A percentile compares a stretch with the other conserved stretches of the same genome.
These are phyloP conservation scores for Cladosporium sp. DNA, from an alignment of 2,329 filamentous ascomycete species.

Conservation along the genomic window DNA sequence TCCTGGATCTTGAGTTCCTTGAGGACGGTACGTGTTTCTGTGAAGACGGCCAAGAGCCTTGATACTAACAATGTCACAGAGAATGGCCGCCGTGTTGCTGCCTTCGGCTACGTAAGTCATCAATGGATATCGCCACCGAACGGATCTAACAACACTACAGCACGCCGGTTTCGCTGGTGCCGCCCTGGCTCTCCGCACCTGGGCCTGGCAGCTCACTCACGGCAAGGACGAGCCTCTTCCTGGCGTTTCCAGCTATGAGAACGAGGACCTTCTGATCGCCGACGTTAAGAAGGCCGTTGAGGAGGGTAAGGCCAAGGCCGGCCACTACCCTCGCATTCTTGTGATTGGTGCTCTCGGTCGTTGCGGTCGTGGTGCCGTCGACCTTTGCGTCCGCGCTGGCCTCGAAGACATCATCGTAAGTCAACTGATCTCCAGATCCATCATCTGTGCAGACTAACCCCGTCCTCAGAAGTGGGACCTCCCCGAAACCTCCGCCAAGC, in stretches of 20 bases:
- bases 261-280: conserved; percentile 65
- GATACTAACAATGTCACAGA: conserved; percentile 30
- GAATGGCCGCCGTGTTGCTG: conserved; percentile 62
- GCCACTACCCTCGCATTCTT: conserved; percentile 65
- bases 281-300: conserved; percentile 68
- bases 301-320: conserved; percentile 59
- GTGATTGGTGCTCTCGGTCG: conserved; percentile 74
- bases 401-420: conserved; percentile 58
- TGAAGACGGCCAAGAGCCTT: not conserved
- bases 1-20: conserved; percentile 85
- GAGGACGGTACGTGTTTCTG: conserved; percentile 43
- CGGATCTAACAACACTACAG: conserved; percentile 44
- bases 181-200: conserved; percentile 63
- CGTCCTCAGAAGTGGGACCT: conserved; percentile 59
- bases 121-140: not conserved
- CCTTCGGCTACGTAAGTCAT: conserved; percentile 50
- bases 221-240: conserved; percentile 60
- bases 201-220: conserved; percentile 75
- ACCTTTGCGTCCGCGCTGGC: conserved; percentile 69
- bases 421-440: not conserved
- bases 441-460: not conserved
- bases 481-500: conserved; percentile 64
- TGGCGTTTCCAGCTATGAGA: conserved; percentile 61
- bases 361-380: conserved; percentile 78
- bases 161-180: conserved; percentile 68